Evolutionary conservation across 2,329 filamentous ascomycete species (phyloP).

Genomic region (Rutstroemia sydowiana): DNA sequence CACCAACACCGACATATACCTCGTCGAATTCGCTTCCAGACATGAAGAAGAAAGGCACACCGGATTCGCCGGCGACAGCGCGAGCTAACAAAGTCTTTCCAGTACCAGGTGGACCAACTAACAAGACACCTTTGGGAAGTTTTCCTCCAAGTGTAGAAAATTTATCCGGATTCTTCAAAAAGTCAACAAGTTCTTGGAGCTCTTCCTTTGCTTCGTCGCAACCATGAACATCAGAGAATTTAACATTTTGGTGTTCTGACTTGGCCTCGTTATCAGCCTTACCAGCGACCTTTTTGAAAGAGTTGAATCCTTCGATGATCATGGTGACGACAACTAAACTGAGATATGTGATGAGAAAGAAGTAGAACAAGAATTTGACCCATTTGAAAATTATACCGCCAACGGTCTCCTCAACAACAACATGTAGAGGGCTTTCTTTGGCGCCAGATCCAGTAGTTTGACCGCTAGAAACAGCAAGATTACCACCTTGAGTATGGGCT

Average conservation of each 20-base stretch:
- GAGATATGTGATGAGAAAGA: slow-evolving; percentile 71
- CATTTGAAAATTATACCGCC: slow-evolving; percentile 78
- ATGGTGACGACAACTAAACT: slow-evolving; percentile 73
- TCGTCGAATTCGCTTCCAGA: slow-evolving; percentile 97
- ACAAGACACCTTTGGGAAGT: slow-evolving; percentile 89
- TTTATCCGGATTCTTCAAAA: slow-evolving; percentile 84
- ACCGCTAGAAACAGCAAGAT: slow-evolving; percentile 46
- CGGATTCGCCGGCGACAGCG: slow-evolving; percentile 93
- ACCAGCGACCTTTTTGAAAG: slow-evolving; percentile 70
- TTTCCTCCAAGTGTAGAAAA: slow-evolving; percentile 94
- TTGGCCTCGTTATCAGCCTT: slow-evolving; percentile 74
- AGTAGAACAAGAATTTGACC: slow-evolving; percentile 79
- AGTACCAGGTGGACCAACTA: slow-evolving; percentile 95
- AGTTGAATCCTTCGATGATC: slow-evolving; percentile 71
- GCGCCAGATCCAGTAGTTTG: slow-evolving; percentile 51
- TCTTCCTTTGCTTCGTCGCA: slow-evolving; percentile 99
- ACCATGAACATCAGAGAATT: slow-evolving; percentile 90
- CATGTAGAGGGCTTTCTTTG: slow-evolving; percentile 83
- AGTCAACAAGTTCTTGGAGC: slow-evolving; percentile 92
- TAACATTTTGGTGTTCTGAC: slow-evolving; percentile 83
- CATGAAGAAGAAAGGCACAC: slow-evolving; percentile 97
- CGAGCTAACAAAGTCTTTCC: slow-evolving; percentile 97
- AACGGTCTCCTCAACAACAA: slow-evolving; percentile 87
- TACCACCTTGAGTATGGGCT: slow-evolving; percentile 60
- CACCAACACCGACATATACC: slow-evolving; percentile 99